These are phyloP conservation scores for Sporisorium reilianum DNA, from an alignment of 1,284 basidiomycete genomes.

Conservation along the genomic window DNA sequence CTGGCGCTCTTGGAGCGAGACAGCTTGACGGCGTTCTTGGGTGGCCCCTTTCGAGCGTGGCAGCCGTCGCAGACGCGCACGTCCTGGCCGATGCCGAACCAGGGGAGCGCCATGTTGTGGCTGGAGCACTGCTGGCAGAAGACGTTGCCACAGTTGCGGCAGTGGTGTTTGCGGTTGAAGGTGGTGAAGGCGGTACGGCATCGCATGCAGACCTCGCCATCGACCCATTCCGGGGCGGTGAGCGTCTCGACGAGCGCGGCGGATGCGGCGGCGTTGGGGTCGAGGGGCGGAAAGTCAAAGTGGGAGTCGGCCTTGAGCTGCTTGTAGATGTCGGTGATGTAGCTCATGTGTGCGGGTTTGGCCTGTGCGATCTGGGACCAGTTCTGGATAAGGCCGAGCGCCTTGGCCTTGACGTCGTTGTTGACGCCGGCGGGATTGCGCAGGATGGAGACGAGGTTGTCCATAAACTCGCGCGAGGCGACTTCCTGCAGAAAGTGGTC, in stretches of 20 bases:
- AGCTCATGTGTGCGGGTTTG: constrained; percentile 74
- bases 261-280: constrained; percentile 74
- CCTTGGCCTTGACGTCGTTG: constrained; percentile 84
- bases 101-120: constrained; percentile 85
- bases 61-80: constrained; percentile 96
- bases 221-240: constrained; percentile 91
- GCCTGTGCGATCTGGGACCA: constrained; percentile 92
- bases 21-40: constrained; percentile 52
- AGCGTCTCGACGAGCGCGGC: constrained; percentile 66
- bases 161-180: constrained; percentile 98
- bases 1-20: constrained; percentile 45
- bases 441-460: constrained; percentile 86
- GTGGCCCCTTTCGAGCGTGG: constrained; percentile 57
- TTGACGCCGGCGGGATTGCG: constrained; percentile 76
- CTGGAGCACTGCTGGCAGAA: constrained; percentile 95
- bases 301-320: constrained; percentile 66
- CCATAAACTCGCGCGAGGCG: constrained; percentile 87
- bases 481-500: constrained; percentile 80
- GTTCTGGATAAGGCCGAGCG: constrained; percentile 84
- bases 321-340: constrained; percentile 65
- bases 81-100: constrained; percentile 91
- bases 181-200: constrained; percentile 93
- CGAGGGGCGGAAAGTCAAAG: constrained; percentile 86
- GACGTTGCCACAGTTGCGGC: constrained; percentile 95
- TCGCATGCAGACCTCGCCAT: constrained; percentile 92